A percentile compares a stretch with the other conserved stretches of the same genome.
Evolutionary conservation across 805 yeast species (phyloP).

Genomic region (Millerago galiae): DNA sequence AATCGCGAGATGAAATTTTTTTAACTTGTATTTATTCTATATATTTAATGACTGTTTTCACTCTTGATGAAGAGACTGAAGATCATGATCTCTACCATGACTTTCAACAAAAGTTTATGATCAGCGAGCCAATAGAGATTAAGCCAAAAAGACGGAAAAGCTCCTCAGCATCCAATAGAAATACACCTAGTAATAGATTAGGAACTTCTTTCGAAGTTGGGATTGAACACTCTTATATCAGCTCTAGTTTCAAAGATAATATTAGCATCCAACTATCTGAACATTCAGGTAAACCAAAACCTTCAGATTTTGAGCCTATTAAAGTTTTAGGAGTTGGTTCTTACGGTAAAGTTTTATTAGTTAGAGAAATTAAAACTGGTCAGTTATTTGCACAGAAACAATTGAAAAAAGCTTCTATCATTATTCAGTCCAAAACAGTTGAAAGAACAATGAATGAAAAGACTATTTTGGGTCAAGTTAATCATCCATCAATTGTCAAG

Average conservation of each 20-base stretch:
- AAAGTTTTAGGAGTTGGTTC: slow-evolving; percentile 84
- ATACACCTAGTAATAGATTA: slow-evolving; percentile 25
- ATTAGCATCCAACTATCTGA: not conserved
- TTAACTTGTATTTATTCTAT: not conserved
- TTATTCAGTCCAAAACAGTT: slow-evolving; percentile 49
- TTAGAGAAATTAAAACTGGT: slow-evolving; percentile 55
- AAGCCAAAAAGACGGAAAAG: slow-evolving; percentile 17
- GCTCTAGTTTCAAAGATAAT: not conserved
- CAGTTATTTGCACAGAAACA: slow-evolving; percentile 82
- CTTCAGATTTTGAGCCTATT: slow-evolving; percentile 61
- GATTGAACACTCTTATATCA: slow-evolving; percentile 33
- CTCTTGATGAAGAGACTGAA: slow-evolving; percentile 18
- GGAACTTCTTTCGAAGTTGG: slow-evolving; percentile 47
- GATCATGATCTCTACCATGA: slow-evolving; percentile 11
- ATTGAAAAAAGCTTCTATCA: slow-evolving; percentile 71
- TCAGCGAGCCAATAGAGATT: slow-evolving; percentile 15
- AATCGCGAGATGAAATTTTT: not conserved
- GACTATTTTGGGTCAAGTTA: slow-evolving; percentile 58
- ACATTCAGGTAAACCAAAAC: slow-evolving; percentile 18
- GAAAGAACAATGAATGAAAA: slow-evolving; percentile 80
- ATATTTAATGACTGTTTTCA: slow-evolving; percentile 16
- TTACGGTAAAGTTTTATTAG: slow-evolving; percentile 79
- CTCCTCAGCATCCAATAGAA: slow-evolving; percentile 19
- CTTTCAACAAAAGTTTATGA: slow-evolving; percentile 13
- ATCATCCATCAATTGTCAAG: slow-evolving; percentile 79